phyloP scores from a whole-genome alignment of 768 basidiomycete species.

The Coprinellus micaceus region DNA sequence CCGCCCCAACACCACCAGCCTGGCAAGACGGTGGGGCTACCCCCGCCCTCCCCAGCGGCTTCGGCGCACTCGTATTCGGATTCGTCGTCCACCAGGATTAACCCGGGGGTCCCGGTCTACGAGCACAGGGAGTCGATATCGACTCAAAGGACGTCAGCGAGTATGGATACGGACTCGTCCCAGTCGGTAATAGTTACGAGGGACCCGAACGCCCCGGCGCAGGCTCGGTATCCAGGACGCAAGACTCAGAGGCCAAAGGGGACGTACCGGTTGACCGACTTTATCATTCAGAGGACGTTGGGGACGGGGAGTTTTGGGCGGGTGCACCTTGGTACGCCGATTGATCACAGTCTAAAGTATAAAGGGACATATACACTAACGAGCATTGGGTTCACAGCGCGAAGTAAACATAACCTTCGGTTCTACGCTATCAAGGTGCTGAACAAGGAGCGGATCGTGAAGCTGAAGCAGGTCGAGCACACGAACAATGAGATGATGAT shows the following conservation, averaged over 20 bases:
- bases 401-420: conserved; percentile 90
- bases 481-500: conserved; percentile 94
- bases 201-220: conserved; percentile 5
- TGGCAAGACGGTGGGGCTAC: conserved; percentile 2
- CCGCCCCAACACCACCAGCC: too few relatives aligned
- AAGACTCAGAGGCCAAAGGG: conserved; percentile 48
- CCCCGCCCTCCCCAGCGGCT: conserved; percentile 26
- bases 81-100: conserved; percentile 8
- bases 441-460: conserved; percentile 88
- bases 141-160: conserved; percentile 57
- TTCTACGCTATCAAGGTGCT: conserved; percentile 96
- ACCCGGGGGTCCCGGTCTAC: conserved; percentile 30
- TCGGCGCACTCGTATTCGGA: conserved; percentile 12
- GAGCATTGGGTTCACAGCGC: conserved; percentile 45
- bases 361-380: conserved; percentile 2
- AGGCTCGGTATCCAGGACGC: conserved; percentile 15
- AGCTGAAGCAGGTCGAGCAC: conserved; percentile 93
- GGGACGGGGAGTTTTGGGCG: conserved; percentile 97
- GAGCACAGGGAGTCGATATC: conserved; percentile 68
- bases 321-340: conserved; percentile 77
- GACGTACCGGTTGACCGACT: conserved; percentile 70
- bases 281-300: conserved; percentile 75
- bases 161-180: conserved; percentile 14
- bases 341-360: conserved; percentile 3
- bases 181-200: conserved; percentile 14